Evolutionary conservation across 768 basidiomycete species (phyloP).

Genomic region (Boletus eberwhitei): DNA sequence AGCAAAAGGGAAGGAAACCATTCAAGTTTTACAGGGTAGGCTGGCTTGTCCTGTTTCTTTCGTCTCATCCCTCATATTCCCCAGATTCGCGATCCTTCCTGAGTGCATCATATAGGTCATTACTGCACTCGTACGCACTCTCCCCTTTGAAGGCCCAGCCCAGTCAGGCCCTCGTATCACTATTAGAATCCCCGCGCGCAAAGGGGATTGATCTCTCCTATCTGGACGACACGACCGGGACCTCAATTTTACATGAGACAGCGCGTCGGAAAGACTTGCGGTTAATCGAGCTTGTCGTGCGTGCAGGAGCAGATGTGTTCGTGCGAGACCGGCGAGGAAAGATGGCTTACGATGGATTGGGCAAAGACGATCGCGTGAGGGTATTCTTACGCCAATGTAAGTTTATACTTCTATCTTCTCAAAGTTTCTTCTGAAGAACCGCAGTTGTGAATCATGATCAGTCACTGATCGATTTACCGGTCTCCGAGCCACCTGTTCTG

Average conservation of each 20-base stretch:
- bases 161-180: conserved; percentile 43
- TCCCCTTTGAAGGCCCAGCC: conserved; percentile 47
- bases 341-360: conserved; percentile 61
- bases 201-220: conserved; percentile 74
- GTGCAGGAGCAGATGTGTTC: conserved; percentile 87
- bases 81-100: conserved; percentile 76
- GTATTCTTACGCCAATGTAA: conserved; percentile 82
- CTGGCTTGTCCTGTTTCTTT: not conserved
- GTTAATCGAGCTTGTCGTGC: conserved; percentile 78
- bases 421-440: not conserved
- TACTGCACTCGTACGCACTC: conserved; percentile 70
- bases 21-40: conserved; percentile 68
- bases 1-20: conserved; percentile 63
- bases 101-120: conserved; percentile 69
- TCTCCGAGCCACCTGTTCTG: conserved; percentile 55
- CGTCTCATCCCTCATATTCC: conserved; percentile 3
- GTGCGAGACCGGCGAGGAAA: conserved; percentile 75
- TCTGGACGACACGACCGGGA: conserved; percentile 74
- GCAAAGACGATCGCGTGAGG: conserved; percentile 77
- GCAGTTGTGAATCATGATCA: conserved; percentile 80
- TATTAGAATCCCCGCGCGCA: conserved; percentile 68
- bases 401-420: conserved; percentile 26
- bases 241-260: conserved; percentile 83
- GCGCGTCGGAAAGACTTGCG: conserved; percentile 76
- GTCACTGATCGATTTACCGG: conserved; percentile 52